These are phyloP conservation scores for Sonneratia caseolaris DNA, from an alignment of 345 rosid species.

Conservation along the genomic window DNA sequence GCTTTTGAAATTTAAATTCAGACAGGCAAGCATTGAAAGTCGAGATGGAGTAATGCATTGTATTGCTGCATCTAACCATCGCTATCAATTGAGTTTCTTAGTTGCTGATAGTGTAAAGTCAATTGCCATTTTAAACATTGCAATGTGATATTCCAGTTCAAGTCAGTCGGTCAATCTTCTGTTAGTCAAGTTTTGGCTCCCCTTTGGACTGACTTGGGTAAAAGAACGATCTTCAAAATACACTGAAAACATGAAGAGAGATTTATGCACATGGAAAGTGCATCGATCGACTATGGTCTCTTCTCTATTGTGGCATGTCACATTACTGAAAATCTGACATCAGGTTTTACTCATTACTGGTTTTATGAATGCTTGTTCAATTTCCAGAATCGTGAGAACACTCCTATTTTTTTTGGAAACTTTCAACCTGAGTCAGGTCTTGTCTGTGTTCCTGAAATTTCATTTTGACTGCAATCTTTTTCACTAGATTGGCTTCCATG, in stretches of 20 bases:
- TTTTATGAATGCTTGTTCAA: no score
- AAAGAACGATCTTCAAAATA: not conserved
- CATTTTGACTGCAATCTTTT: no score
- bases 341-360: no score
- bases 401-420: no score
- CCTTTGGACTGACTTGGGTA: not conserved
- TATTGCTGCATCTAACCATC: not conserved
- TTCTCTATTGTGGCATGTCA: not conserved
- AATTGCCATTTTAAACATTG: not conserved
- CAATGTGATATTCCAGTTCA: not conserved
- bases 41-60: not conserved
- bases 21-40: not conserved
- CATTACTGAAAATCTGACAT: no score
- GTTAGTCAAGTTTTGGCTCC: not conserved
- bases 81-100: not conserved
- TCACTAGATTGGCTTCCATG: no score
- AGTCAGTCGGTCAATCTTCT: not conserved
- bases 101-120: not conserved
- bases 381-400: no score
- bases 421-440: no score
- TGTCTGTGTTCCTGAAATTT: no score
- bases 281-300: not conserved
- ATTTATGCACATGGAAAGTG: not conserved
- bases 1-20: not conserved
- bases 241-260: not conserved